Conservation (phyloP, 164 flowering plant species). For the Annona cherimola region DNA sequence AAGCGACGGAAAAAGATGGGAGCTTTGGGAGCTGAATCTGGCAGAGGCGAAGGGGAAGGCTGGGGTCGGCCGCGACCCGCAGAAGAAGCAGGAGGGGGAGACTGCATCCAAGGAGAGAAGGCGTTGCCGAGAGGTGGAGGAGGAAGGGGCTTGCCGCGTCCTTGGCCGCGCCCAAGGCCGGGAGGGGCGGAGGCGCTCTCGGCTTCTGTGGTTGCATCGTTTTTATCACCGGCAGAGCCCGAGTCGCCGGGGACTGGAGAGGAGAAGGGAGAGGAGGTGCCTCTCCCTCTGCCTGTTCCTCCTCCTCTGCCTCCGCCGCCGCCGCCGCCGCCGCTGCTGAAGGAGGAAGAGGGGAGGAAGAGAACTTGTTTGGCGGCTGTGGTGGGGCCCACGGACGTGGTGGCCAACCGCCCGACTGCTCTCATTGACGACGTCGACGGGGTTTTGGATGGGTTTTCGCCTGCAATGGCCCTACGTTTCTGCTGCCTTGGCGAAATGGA, state of each 20-base stretch:
- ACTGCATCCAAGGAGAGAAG: constrained; percentile 30
- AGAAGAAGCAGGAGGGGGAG: constrained; percentile 21
- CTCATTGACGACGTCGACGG: constrained; percentile 7
- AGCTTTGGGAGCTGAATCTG: constrained; percentile 16
- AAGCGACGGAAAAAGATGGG: constrained; percentile 37
- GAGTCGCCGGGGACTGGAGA: constrained; percentile 19
- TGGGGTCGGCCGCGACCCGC: constrained; percentile 26
- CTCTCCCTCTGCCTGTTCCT: constrained; percentile 43
- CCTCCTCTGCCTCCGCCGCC: constrained; percentile 25
- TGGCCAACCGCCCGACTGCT: constrained; percentile 31
- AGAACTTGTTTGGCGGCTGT: constrained; percentile 10
- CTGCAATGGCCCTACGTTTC: no score
- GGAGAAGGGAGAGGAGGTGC: constrained; percentile 13
- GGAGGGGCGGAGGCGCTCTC: constrained; percentile 2
- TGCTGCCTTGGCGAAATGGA: no score
- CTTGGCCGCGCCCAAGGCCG: constrained; percentile 39
- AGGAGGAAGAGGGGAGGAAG: constrained; percentile 17
- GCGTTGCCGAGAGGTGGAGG: constrained; percentile 28
- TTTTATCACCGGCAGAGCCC: constrained; percentile 3
- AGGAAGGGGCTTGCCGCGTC: constrained; percentile 41
- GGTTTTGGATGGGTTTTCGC: neutral
- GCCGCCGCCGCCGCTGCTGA: constrained; percentile 20
- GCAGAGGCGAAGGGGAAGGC: constrained; percentile 5
- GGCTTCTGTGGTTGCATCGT: constrained; percentile 1
- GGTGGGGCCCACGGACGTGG: constrained; percentile 3